Percentiles rank a stretch among this genome's conserved stretches.
Evolutionary conservation across 495 filamentous ascomycete genomes (phyloP).

Genomic region (Cercophora scortea): DNA sequence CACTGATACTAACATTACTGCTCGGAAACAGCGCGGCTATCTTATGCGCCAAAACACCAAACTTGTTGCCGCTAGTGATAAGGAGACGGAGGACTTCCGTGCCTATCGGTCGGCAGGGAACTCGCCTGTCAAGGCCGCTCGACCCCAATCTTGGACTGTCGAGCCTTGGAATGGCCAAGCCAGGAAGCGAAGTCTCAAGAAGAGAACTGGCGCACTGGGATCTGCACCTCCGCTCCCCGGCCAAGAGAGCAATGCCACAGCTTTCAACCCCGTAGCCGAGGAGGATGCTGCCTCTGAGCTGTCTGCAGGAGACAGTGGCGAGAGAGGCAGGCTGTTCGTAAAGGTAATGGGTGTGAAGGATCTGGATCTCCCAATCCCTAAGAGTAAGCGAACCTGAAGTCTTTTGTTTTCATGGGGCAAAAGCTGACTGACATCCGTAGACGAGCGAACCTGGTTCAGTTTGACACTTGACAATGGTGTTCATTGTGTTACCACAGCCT

Average conservation of each 20-base stretch:
- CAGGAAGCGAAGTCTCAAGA: constrained; percentile 59
- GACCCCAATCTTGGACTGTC: constrained; percentile 85
- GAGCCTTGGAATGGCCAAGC: constrained; percentile 89
- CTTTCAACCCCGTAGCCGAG: constrained; percentile 53
- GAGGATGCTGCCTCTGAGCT: constrained; percentile 44
- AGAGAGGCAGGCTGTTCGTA: constrained; percentile 89
- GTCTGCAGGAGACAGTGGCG: constrained; percentile 66
- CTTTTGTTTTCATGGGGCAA: background rate
- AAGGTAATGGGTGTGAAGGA: constrained; percentile 97
- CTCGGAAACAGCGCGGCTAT: constrained; percentile 80
- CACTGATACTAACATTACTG: constrained; percentile 48
- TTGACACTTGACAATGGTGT: constrained; percentile 94
- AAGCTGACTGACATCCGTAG: constrained; percentile 36
- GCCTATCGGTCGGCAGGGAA: constrained; percentile 58
- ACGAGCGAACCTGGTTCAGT: constrained; percentile 85
- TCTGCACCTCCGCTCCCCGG: constrained; percentile 79
- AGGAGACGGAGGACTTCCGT: constrained; percentile 39
- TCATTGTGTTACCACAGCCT: constrained; percentile 94
- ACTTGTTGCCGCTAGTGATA: constrained; percentile 80
- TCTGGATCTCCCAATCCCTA: constrained; percentile 81
- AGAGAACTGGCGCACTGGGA: constrained; percentile 43
- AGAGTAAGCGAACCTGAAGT: constrained; percentile 51
- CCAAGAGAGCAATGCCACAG: constrained; percentile 67
- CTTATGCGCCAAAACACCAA: constrained; percentile 98
- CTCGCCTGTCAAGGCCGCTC: constrained; percentile 60